Percentiles rank a stretch among this genome's conserved stretches.
These are phyloP conservation scores for Drechslerella coelobrocha DNA, from an alignment of 2,329 filamentous ascomycete species.

Conservation along the genomic window DNA sequence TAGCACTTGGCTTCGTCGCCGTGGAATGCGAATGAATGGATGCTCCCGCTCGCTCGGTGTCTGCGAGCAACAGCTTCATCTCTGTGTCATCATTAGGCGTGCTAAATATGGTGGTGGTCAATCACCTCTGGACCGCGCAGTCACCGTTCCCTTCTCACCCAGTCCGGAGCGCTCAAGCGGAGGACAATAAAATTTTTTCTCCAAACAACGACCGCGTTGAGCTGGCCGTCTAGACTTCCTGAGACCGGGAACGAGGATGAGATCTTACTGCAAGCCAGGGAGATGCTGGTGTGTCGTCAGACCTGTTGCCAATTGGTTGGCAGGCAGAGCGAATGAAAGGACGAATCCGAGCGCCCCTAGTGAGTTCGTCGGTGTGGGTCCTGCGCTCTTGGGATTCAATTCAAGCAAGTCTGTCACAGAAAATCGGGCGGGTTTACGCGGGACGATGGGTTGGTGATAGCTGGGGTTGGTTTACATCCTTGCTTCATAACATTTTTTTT, in stretches of 20 bases:
- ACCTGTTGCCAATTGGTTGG: slow-evolving; percentile 5
- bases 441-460: slow-evolving; percentile 16
- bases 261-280: slow-evolving; percentile 28
- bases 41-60: too few species aligned
- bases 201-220: slow-evolving; percentile 35
- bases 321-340: slow-evolving; percentile 31
- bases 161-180: slow-evolving; percentile 16
- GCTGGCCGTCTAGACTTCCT: slow-evolving; percentile 37
- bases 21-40: too few species aligned
- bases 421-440: slow-evolving; percentile 30
- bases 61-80: too few species aligned
- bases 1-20: too few species aligned
- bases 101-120: slow-evolving; percentile 45
- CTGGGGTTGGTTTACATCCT: background rate
- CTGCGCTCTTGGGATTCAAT: too few species aligned
- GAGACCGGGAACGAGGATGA: slow-evolving; percentile 27
- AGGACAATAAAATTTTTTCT: slow-evolving; percentile 22
- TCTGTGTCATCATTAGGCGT: too few species aligned
- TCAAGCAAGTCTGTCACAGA: background rate
- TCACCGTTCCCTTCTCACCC: too few species aligned
- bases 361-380: slow-evolving; percentile 3
- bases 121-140: slow-evolving; percentile 4
- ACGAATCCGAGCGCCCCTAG: slow-evolving; percentile 15
- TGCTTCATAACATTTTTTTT: slow-evolving; percentile 4
- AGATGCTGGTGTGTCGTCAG: slow-evolving; percentile 39